Percentiles rank a stretch among this genome's conserved stretches.
Evolutionary conservation across 306 rosid genomes (phyloP).

Genomic region (Morella rubra): DNA sequence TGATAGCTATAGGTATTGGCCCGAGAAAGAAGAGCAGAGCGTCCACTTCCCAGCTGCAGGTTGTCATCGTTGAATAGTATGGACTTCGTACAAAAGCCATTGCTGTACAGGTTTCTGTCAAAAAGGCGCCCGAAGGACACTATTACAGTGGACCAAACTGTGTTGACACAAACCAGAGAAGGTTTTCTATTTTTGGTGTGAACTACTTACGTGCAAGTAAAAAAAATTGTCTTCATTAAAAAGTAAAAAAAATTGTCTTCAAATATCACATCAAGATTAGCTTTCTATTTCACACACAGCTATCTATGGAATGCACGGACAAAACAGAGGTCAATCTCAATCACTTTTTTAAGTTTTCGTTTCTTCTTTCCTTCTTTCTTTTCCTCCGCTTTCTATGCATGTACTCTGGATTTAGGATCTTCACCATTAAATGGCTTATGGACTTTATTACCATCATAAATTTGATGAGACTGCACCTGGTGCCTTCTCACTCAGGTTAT

Average conservation of each 20-base stretch:
- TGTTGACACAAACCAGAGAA: too few species aligned
- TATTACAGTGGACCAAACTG: not conserved
- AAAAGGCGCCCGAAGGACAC: not conserved
- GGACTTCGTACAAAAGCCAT: constrained; percentile 41
- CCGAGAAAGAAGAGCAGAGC: constrained; percentile 33
- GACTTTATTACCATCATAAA: not conserved
- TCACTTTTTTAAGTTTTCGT: not conserved
- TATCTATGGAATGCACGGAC: not conserved
- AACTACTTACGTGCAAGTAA: not conserved
- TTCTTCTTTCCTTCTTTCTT: too few species aligned
- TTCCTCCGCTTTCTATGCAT: too few species aligned
- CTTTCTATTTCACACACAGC: not conserved
- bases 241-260: not conserved
- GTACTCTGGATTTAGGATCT: too few species aligned
- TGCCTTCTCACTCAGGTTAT: too few species aligned
- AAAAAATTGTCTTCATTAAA: not conserved
- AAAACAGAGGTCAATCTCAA: not conserved
- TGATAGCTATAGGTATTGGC: constrained; percentile 33
- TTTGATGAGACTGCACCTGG: too few species aligned
- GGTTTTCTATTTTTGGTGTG: not conserved
- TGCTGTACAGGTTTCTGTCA: constrained; percentile 17
- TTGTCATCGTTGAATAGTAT: constrained; percentile 36
- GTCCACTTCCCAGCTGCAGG: constrained; percentile 29
- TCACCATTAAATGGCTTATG: not conserved
- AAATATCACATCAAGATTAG: not conserved